phyloP scores from a whole-genome alignment of 148 eudicot species.

The Oxyria digyna region DNA sequence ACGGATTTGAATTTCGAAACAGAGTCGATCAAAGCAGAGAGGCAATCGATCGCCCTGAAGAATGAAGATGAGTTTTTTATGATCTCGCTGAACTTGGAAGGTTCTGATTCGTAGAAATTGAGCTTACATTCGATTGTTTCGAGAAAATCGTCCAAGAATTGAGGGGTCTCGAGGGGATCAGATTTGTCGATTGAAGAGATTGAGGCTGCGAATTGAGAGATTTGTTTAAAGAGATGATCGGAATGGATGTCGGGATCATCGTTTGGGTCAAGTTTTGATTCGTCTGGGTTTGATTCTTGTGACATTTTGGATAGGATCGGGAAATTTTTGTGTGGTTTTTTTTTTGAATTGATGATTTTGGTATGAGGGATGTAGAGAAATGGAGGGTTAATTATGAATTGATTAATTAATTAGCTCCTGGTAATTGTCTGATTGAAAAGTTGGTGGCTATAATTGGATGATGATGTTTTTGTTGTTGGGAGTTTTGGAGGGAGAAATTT shows the following conservation, averaged over 20 bases:
- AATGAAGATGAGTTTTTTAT: constrained; percentile 8
- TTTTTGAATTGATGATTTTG: neutral
- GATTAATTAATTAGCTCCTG: too few relatives aligned
- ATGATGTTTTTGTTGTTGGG: neutral
- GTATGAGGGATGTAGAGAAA: neutral
- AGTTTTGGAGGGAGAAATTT: neutral
- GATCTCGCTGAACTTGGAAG: neutral
- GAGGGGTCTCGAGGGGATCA: constrained; percentile 22
- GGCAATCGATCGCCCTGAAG: constrained; percentile 19
- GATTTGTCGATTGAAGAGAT: constrained; percentile 17
- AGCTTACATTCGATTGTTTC: constrained; percentile 35
- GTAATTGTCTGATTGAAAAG: neutral
- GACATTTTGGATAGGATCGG: neutral
- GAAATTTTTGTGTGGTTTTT: too few relatives aligned
- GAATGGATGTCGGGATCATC: constrained; percentile 12
- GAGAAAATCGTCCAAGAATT: constrained; percentile 24
- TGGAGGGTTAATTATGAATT: neutral
- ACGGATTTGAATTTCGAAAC: constrained; percentile 19
- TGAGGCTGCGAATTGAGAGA: constrained; percentile 25
- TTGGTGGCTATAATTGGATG: neutral
- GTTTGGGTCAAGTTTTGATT: neutral
- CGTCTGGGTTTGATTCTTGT: neutral
- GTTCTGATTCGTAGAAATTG: constrained; percentile 21
- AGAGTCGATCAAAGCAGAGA: constrained; percentile 23
- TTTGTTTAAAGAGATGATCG: constrained; percentile 23